These are phyloP conservation scores for Boletus reticulatus DNA, from an alignment of 768 basidiomycete genomes.

Conservation along the genomic window DNA sequence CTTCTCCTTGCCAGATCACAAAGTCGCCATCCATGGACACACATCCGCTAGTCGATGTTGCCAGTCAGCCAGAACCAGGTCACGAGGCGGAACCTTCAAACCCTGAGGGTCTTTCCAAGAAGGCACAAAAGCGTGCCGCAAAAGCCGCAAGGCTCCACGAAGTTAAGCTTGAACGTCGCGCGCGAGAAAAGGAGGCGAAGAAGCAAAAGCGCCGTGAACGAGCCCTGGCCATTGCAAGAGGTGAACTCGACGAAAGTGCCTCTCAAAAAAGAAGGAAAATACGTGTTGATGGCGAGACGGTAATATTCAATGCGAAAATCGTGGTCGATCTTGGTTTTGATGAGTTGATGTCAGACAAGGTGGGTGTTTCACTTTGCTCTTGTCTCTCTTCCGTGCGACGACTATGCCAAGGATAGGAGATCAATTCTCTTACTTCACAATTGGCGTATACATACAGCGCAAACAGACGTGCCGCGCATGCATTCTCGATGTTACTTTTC, in stretches of 20 bases:
- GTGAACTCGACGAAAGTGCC: conserved; percentile 40
- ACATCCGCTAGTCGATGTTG: conserved; percentile 6
- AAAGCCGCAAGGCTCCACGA: conserved; percentile 65
- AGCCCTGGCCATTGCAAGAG: conserved; percentile 48
- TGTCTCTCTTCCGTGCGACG: conserved; percentile 10
- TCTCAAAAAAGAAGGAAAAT: conserved; percentile 18
- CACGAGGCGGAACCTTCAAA: conserved; percentile 12
- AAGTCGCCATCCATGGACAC: conserved; percentile 18
- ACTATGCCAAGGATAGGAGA: conserved; percentile 58
- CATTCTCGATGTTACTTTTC: conserved; percentile 73
- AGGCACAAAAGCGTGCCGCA: conserved; percentile 72
- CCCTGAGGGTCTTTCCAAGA: conserved; percentile 60
- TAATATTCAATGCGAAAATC: conserved; percentile 57
- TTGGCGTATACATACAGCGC: conserved; percentile 88
- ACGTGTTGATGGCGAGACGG: conserved; percentile 38
- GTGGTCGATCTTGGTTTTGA: conserved; percentile 92
- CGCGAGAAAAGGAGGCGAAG: conserved; percentile 72
- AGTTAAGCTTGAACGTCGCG: conserved; percentile 69
- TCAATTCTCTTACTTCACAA: conserved; percentile 86
- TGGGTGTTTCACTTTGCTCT: conserved; percentile 39
- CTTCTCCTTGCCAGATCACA: conserved; percentile 4
- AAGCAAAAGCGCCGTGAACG: conserved; percentile 67
- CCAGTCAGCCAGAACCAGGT: conserved; percentile 14
- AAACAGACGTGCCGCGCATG: conserved; percentile 69
- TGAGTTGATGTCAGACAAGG: conserved; percentile 90